Evolutionary conservation across 495 filamentous ascomycete genomes (phyloP).

Genomic region (Filosporella fistucella): DNA sequence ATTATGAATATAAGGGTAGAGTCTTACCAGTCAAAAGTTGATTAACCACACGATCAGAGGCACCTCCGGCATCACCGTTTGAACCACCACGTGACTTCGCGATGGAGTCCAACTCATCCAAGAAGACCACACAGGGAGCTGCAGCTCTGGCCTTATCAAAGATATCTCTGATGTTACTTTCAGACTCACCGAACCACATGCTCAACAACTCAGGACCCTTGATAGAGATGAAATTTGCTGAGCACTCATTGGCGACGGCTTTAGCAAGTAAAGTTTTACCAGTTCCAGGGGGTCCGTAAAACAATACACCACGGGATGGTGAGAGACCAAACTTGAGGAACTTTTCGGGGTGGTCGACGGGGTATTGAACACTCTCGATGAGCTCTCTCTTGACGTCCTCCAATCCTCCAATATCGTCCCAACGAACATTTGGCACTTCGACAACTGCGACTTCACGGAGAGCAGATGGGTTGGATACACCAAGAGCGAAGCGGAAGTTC

Average conservation of each 20-base stretch:
- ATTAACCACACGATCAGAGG: slow-evolving; percentile 98
- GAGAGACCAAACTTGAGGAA: slow-evolving; percentile 99
- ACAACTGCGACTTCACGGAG: slow-evolving; percentile 98
- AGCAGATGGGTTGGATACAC: slow-evolving; percentile 96
- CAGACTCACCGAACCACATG: slow-evolving; percentile 99
- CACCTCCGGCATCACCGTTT: slow-evolving; percentile 93
- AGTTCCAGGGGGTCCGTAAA: slow-evolving; percentile 97
- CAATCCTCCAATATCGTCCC: slow-evolving; percentile 99
- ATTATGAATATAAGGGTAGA: slow-evolving; percentile 2
- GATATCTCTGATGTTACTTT: slow-evolving; percentile 99
- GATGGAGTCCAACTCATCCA: slow-evolving; percentile 98
- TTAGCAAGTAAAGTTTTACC: slow-evolving; percentile 99
- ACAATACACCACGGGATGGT: slow-evolving; percentile 95
- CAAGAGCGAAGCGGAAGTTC: slow-evolving; percentile 98
- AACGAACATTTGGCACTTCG: slow-evolving; percentile 97
- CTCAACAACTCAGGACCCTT: slow-evolving; percentile 97
- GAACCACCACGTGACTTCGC: slow-evolving; percentile 99
- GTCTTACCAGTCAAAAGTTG: slow-evolving; percentile 92
- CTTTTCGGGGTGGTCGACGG: slow-evolving; percentile 98
- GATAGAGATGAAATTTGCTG: slow-evolving; percentile 98
- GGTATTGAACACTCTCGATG: slow-evolving; percentile 98
- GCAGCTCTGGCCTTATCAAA: slow-evolving; percentile 99
- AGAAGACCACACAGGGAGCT: slow-evolving; percentile 97
- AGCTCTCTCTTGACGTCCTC: slow-evolving; percentile 99
- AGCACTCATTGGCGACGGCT: slow-evolving; percentile 98